A percentile compares a stretch with the other conserved stretches of the same genome.
These are phyloP conservation scores for Schizochytrium sp. DNA, from an alignment of 108 stramenopile species.

Conservation along the genomic window DNA sequence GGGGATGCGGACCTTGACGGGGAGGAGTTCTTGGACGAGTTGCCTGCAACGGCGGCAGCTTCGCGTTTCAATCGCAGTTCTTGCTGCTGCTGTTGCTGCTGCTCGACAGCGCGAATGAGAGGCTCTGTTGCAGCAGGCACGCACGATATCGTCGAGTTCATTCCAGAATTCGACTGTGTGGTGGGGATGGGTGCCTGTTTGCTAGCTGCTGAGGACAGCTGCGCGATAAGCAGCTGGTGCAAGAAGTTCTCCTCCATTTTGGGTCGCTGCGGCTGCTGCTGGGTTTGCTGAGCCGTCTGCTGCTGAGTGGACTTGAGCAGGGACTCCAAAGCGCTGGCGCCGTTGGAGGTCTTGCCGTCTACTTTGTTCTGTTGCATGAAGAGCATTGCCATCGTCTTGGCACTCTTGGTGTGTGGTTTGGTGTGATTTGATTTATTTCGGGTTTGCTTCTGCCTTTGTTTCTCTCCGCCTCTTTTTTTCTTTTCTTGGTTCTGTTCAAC, in stretches of 20 bases:
- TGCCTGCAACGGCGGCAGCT: not conserved
- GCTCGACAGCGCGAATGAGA: not conserved
- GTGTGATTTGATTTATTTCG: too few relatives aligned
- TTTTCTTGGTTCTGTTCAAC: too few relatives aligned
- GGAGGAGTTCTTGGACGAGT: not conserved
- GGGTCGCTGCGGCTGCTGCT: not conserved
- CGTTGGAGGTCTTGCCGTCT: not conserved
- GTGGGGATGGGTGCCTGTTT: not conserved
- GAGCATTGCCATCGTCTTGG: not conserved
- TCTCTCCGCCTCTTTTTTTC: too few relatives aligned
- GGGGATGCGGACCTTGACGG: not conserved
- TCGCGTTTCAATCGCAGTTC: not conserved
- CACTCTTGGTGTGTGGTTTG: too few relatives aligned
- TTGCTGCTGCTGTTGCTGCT: not conserved
- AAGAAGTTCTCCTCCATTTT: slow-evolving; percentile 4
- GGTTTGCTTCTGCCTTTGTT: too few relatives aligned
- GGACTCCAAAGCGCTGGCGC: not conserved
- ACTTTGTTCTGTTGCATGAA: not conserved
- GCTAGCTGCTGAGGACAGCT: not conserved
- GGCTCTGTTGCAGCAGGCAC: not conserved
- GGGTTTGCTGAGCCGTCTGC: not conserved
- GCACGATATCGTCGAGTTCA: not conserved
- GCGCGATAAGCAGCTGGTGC: not conserved
- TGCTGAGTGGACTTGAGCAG: not conserved
- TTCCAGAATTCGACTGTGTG: not conserved